These are phyloP conservation scores for Skeletonema potamos DNA, from an alignment of 108 stramenopile genomes.

Conservation along the genomic window DNA sequence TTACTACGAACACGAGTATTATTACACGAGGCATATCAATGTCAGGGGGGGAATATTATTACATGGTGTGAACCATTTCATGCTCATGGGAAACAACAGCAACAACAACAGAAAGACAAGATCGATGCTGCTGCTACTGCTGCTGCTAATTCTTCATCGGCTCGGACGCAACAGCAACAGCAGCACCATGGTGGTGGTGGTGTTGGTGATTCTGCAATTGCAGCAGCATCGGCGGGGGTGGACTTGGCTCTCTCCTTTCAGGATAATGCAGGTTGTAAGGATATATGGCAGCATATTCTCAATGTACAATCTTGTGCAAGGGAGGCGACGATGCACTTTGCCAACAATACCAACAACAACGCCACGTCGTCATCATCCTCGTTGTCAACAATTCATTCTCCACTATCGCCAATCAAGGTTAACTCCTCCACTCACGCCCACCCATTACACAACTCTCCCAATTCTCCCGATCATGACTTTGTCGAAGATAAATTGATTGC, in stretches of 20 bases:
- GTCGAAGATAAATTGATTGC: conserved; percentile 33
- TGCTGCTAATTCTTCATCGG: too few species aligned
- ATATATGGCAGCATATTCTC: conserved; percentile 85
- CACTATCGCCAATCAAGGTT: conserved; percentile 10
- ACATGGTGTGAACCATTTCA: conserved; percentile 89
- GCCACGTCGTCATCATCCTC: neutral
- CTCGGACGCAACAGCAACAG: conserved; percentile 16
- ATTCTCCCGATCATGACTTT: conserved; percentile 49
- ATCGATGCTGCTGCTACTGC: conserved; percentile 7
- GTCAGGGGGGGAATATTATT: conserved; percentile 91
- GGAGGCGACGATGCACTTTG: conserved; percentile 35
- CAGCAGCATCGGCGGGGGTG: conserved; percentile 49
- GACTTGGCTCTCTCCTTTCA: conserved; percentile 88
- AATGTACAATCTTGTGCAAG: conserved; percentile 74
- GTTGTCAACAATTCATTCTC: neutral
- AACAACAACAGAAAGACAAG: conserved; percentile 4
- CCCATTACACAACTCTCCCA: conserved; percentile 30
- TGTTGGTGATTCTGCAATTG: neutral
- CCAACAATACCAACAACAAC: neutral
- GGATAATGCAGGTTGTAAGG: conserved; percentile 87
- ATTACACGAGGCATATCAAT: conserved; percentile 81
- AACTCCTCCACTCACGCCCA: conserved; percentile 14
- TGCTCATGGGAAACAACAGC: neutral
- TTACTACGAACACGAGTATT: conserved; percentile 78
- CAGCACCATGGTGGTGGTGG: too few species aligned